Conservation (phyloP, 345 rosid species). For the Erodium maritimum region DNA sequence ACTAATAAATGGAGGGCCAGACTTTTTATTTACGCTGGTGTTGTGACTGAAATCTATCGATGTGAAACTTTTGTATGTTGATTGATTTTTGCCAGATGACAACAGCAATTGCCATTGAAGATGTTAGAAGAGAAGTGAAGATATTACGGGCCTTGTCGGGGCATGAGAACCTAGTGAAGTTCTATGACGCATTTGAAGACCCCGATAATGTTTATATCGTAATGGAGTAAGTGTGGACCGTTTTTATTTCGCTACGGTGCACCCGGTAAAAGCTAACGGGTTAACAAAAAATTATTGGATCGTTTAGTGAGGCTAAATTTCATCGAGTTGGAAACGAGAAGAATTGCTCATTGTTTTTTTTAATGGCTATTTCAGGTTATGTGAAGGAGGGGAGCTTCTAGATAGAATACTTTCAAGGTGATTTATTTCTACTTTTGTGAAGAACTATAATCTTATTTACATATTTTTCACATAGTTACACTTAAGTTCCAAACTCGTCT, state of each 20-base stretch:
- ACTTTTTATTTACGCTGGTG: no score
- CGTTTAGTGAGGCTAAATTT: no score
- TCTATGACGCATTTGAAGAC: slow-evolving; percentile 91
- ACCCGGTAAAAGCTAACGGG: no score
- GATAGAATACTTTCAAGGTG: slow-evolving; percentile 86
- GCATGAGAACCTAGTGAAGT: slow-evolving; percentile 66
- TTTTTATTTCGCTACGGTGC: not conserved
- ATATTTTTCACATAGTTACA: no score
- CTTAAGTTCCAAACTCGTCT: no score
- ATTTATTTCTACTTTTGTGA: not conserved
- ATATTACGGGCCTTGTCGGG: slow-evolving; percentile 76
- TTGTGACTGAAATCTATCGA: no score
- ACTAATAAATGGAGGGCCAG: no score
- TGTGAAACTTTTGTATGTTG: slow-evolving; percentile 6
- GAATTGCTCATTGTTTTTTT: not conserved
- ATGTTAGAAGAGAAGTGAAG: slow-evolving; percentile 95
- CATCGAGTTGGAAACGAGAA: no score
- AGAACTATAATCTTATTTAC: no score
- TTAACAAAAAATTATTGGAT: no score
- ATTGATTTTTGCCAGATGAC: slow-evolving; percentile 58
- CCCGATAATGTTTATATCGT: slow-evolving; percentile 69
- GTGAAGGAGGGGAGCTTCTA: slow-evolving; percentile 96
- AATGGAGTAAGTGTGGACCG: slow-evolving; percentile 70
- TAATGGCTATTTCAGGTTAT: slow-evolving; percentile 49
- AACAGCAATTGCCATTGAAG: slow-evolving; percentile 88